Evolutionary conservation across 306 rosid species (phyloP).

Genomic region (Cucumis melo): DNA sequence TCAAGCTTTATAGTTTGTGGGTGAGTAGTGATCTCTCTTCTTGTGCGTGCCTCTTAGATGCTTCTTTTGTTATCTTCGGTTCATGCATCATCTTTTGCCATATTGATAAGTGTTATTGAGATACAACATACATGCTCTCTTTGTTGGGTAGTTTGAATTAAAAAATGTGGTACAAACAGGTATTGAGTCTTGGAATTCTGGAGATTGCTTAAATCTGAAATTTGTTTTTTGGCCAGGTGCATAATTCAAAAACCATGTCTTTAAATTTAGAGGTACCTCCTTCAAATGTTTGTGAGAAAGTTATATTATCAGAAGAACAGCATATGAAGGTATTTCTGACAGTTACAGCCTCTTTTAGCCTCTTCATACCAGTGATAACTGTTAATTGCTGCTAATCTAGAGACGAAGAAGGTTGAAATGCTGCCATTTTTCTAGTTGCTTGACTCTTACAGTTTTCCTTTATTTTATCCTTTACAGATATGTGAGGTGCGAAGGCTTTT

Average conservation of each 20-base stretch:
- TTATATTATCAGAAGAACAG: conserved; percentile 36
- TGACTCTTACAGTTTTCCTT: background rate
- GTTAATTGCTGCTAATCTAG: conserved; percentile 3
- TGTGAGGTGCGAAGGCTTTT: conserved; percentile 59
- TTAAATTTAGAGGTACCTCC: conserved; percentile 28
- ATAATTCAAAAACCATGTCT: conserved; percentile 35
- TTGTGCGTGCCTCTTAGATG: background rate
- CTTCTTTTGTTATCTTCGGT: background rate
- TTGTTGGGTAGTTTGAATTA: background rate
- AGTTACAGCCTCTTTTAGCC: background rate
- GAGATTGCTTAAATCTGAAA: conserved; percentile 12
- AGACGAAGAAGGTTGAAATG: conserved; percentile 1
- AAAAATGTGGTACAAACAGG: background rate
- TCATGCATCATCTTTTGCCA: background rate
- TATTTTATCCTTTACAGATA: conserved; percentile 32
- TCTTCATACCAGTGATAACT: background rate
- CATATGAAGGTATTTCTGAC: conserved; percentile 44
- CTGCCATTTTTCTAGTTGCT: background rate
- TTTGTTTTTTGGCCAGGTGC: conserved; percentile 11
- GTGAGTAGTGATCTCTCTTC: background rate
- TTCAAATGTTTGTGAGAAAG: conserved; percentile 36
- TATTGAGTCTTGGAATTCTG: background rate
- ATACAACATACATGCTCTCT: background rate
- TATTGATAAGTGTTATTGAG: background rate
- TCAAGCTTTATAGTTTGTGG: background rate